phyloP scores from a whole-genome alignment of 768 basidiomycete species.

The Xerocomellus dryophilus region DNA sequence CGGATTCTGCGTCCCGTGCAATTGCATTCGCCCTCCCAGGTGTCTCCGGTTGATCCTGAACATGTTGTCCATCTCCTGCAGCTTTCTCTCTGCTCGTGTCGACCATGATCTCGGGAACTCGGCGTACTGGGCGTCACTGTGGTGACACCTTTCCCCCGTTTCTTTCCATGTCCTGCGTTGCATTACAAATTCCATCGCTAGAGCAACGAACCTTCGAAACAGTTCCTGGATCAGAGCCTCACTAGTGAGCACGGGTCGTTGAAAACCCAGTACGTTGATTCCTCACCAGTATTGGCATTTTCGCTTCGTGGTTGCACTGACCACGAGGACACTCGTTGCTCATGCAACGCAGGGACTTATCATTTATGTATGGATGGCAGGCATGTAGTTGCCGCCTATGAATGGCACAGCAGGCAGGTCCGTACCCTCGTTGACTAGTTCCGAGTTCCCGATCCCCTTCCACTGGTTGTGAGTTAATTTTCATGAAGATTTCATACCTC shows the following conservation, averaged over 20 bases:
- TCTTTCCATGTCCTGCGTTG: constrained; percentile 21
- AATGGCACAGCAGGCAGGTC: constrained; percentile 21
- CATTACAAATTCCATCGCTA: constrained; percentile 22
- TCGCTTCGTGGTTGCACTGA: constrained; percentile 20
- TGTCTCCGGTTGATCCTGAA: constrained; percentile 15
- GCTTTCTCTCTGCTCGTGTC: constrained; percentile 23
- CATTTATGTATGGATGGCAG: constrained; percentile 19
- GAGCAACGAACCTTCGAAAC: constrained; percentile 22
- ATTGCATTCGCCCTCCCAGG: constrained; percentile 4
- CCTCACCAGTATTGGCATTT: constrained; percentile 32
- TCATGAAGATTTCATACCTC: constrained; percentile 3
- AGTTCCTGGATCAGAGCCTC: constrained; percentile 16
- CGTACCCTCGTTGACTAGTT: constrained; percentile 17
- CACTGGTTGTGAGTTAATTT: constrained; percentile 21
- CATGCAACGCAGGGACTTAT: constrained; percentile 18
- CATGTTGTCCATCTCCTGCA: constrained; percentile 27
- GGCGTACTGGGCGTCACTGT: constrained; percentile 14
- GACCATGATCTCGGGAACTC: constrained; percentile 29
- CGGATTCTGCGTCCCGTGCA: constrained; percentile 2
- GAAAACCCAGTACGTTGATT: constrained; percentile 11
- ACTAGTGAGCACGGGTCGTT: constrained; percentile 16
- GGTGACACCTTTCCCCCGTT: constrained; percentile 2
- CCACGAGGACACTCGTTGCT: constrained; percentile 24
- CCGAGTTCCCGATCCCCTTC: constrained; percentile 3
- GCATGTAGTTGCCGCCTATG: constrained; percentile 7